A percentile compares a stretch with the other conserved stretches of the same genome.
These are phyloP conservation scores for Nakazawaea wickerhamii DNA, from an alignment of 805 yeast genomes.

Conservation along the genomic window DNA sequence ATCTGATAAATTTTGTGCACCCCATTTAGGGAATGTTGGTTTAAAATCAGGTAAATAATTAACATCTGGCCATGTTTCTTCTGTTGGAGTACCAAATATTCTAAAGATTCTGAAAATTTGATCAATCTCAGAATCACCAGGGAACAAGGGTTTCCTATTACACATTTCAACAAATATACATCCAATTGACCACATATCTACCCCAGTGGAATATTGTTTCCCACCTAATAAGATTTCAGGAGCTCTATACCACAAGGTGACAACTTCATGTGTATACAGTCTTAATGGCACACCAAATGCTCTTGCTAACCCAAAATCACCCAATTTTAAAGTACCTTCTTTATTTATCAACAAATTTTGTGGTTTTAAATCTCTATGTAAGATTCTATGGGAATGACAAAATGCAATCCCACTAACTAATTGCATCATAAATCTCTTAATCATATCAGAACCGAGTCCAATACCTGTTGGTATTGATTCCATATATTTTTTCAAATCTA, in stretches of 20 bases:
- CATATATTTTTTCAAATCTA: conserved; percentile 95
- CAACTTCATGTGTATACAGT: conserved; percentile 97
- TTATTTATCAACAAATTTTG: conserved; percentile 92
- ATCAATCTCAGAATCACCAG: conserved; percentile 97
- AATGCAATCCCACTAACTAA: conserved; percentile 84
- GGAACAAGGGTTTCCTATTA: conserved; percentile 88
- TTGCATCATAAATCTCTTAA: conserved; percentile 90
- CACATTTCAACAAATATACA: conserved; percentile 98
- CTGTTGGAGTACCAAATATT: conserved; percentile 90
- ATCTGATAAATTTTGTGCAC: conserved; percentile 60
- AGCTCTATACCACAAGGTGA: conserved; percentile 95
- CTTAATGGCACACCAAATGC: conserved; percentile 97
- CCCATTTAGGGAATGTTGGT: conserved; percentile 90
- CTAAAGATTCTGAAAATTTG: conserved; percentile 92
- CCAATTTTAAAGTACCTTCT: conserved; percentile 87
- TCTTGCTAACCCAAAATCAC: conserved; percentile 93
- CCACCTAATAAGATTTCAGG: conserved; percentile 96
- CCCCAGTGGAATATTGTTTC: conserved; percentile 95
- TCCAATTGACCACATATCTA: conserved; percentile 98
- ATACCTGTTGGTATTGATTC: conserved; percentile 89
- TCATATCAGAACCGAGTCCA: conserved; percentile 85
- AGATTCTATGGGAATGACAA: conserved; percentile 90
- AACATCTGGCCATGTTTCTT: conserved; percentile 93
- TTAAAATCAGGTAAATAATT: conserved; percentile 87
- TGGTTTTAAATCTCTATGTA: conserved; percentile 95